Percentiles rank a stretch among this genome's conserved stretches.
Conservation (phyloP, 441 rosid species). For the Metrosideros polymorpha region DNA sequence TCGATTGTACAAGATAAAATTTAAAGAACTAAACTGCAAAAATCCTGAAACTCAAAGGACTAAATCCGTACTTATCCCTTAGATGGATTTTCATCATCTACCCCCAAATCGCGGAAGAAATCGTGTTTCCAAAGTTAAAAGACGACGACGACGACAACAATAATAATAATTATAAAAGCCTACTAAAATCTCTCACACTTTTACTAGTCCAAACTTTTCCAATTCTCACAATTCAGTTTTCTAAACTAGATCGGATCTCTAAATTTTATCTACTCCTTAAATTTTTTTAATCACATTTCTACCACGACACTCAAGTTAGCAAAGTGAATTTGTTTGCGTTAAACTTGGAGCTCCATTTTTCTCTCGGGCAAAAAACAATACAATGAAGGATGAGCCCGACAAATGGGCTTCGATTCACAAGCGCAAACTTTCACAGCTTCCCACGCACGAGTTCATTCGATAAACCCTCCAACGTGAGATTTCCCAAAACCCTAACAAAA, state of each 20-base stretch:
- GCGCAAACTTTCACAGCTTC: too few relatives aligned
- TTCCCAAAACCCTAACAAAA: not conserved
- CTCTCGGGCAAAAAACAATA: not conserved
- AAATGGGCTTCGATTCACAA: not conserved
- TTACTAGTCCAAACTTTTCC: too few relatives aligned
- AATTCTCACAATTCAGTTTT: not conserved
- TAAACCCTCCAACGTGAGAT: not conserved
- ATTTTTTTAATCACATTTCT: not conserved
- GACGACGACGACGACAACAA: too few relatives aligned
- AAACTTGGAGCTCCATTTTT: not conserved
- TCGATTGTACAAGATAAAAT: too few relatives aligned
- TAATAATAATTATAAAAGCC: not conserved
- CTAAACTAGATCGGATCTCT: not conserved
- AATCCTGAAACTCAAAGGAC: too few relatives aligned
- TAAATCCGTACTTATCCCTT: too few relatives aligned
- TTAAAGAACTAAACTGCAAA: too few relatives aligned
- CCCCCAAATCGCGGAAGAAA: too few relatives aligned
- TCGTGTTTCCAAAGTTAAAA: not conserved
- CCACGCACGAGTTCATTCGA: not conserved
- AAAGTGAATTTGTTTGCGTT: not conserved
- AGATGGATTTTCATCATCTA: not conserved
- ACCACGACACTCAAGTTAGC: not conserved
- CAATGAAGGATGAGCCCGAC: not conserved
- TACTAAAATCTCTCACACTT: not conserved
- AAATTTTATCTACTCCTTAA: not conserved